Evolutionary conservation across 2,329 filamentous ascomycete species (phyloP), one percentile per base, ranked within the genome.

Genomic region (Sporothrix mexicana): DNA sequence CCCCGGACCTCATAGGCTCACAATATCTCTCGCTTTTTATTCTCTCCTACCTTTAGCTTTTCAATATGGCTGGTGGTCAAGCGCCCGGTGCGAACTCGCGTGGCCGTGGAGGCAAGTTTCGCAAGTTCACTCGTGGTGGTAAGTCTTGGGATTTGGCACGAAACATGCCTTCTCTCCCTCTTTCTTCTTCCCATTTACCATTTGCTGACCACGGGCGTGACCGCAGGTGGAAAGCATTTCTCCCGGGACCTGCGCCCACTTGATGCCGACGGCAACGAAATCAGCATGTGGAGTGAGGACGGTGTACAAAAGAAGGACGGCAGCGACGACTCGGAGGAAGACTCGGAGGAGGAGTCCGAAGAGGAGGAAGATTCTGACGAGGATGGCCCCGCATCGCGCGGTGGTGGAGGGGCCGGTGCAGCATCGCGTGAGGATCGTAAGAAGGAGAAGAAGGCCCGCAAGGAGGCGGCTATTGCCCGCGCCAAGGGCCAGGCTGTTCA

Each of bases 51-150:
- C 67, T 12, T 25, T 30, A 20, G 43, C 12, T 17, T 23, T 23
- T 17, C 43, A 74, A 57, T 3, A 76, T 75, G 80, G 81, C 81
- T 75, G 80, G 80, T 73, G 80, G 81, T 70, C 79, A 79, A 74
- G 79, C 73, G 74, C 82, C 85, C 59, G 85, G 84, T 76, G 78
- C 81, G 55, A 85, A 81, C 81, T 86, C 91, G 76, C 88, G 94
- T 80, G 94, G 93, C 78, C 92, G 95, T 80, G 94, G 92, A 79
- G 94, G 95, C 83, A 98, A 98, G 85, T 97, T 95, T 83, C 93
- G 90, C 85, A 98, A 98, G 86, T 94, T 92, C 77, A 94, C 93
- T 78, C 89, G 95, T 84, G 95, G 95, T 87, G 95, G 95, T 95
- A 84, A 78, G 88, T 53, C 15, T 4, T n/a, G 3, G 1, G 12